phyloP scores from a whole-genome alignment of 108 stramenopile genomes.

The Discostella pseudostelligera region DNA sequence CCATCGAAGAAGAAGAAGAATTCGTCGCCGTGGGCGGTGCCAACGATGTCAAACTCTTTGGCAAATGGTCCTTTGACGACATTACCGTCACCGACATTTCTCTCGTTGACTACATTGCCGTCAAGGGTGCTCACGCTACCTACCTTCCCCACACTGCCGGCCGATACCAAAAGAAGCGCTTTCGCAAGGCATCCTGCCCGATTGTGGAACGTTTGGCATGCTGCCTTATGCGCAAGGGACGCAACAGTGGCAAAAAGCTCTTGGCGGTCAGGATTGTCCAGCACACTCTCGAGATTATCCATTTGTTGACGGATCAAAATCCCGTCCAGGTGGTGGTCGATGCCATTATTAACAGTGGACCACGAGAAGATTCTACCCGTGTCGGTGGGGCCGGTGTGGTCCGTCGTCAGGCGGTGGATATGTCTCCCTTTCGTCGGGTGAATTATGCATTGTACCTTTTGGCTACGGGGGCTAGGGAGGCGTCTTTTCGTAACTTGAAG shows the following conservation, averaged over 20 bases:
- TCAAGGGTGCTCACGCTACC: slow-evolving; percentile 96
- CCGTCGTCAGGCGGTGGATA: slow-evolving; percentile 99
- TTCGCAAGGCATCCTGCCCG: slow-evolving; percentile 99
- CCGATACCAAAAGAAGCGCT: slow-evolving; percentile 99
- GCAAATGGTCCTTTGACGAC: slow-evolving; percentile 97
- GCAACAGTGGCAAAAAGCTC: slow-evolving; percentile 99
- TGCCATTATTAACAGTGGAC: slow-evolving; percentile 99
- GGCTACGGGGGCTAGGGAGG: slow-evolving; percentile 97
- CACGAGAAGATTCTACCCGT: slow-evolving; percentile 99
- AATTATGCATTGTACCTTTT: slow-evolving; percentile 99
- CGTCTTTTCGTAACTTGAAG: slow-evolving; percentile 99
- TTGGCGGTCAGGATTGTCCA: slow-evolving; percentile 98
- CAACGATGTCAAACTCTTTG: slow-evolving; percentile 94
- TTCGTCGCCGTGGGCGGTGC: slow-evolving; percentile 71
- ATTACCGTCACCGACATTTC: slow-evolving; percentile 98
- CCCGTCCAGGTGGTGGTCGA: slow-evolving; percentile 99
- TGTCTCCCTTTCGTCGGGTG: slow-evolving; percentile 99
- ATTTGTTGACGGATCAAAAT: slow-evolving; percentile 99
- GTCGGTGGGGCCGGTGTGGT: slow-evolving; percentile 99
- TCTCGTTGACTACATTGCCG: slow-evolving; percentile 96
- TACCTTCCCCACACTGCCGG: slow-evolving; percentile 99
- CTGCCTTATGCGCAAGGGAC: slow-evolving; percentile 97
- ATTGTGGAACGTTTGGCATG: slow-evolving; percentile 98
- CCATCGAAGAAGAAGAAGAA: slow-evolving; percentile 75
- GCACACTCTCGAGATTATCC: slow-evolving; percentile 99